These are phyloP conservation scores for Clarireedia hainanense DNA, from an alignment of 2,329 filamentous ascomycete species.

Conservation along the genomic window DNA sequence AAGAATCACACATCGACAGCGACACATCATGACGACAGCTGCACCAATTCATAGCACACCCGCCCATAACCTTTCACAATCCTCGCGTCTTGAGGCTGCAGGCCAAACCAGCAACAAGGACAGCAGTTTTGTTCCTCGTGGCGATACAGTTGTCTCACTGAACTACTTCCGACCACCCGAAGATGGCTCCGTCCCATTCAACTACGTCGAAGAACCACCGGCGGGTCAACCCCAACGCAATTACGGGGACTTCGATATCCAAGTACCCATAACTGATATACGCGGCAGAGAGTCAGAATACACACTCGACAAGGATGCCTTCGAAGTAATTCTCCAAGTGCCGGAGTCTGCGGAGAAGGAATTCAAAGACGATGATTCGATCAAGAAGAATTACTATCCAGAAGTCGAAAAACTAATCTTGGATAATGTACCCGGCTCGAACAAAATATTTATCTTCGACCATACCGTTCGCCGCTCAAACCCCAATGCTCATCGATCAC, in stretches of 20 bases:
- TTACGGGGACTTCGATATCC: slow-evolving; percentile 23
- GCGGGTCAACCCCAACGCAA: slow-evolving; percentile 25
- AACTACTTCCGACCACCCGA: slow-evolving; percentile 47
- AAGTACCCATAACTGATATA: slow-evolving; percentile 55
- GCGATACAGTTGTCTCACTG: slow-evolving; percentile 41
- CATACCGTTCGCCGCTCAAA: slow-evolving; percentile 71
- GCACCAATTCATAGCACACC: slow-evolving; percentile 31
- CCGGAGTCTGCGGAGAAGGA: slow-evolving; percentile 47
- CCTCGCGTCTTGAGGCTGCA: slow-evolving; percentile 20
- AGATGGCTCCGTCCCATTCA: slow-evolving; percentile 46
- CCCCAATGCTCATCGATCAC: slow-evolving; percentile 51
- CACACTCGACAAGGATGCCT: slow-evolving; percentile 66
- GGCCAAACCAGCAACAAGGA: slow-evolving; percentile 8
- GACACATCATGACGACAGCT: slow-evolving; percentile 33
- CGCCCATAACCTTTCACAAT: slow-evolving; percentile 33
- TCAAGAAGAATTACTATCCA: slow-evolving; percentile 71
- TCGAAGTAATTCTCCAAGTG: slow-evolving; percentile 54
- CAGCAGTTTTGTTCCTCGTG: slow-evolving; percentile 35
- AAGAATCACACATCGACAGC: background rate
- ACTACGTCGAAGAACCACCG: slow-evolving; percentile 41
- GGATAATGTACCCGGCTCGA: slow-evolving; percentile 55
- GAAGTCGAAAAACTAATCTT: slow-evolving; percentile 71
- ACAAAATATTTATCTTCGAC: slow-evolving; percentile 70
- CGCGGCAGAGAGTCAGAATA: slow-evolving; percentile 62
- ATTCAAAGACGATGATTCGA: slow-evolving; percentile 62